These are phyloP conservation scores for Sequoia sempervirens DNA, from an alignment of 75 land plant genomes.

Conservation along the genomic window DNA sequence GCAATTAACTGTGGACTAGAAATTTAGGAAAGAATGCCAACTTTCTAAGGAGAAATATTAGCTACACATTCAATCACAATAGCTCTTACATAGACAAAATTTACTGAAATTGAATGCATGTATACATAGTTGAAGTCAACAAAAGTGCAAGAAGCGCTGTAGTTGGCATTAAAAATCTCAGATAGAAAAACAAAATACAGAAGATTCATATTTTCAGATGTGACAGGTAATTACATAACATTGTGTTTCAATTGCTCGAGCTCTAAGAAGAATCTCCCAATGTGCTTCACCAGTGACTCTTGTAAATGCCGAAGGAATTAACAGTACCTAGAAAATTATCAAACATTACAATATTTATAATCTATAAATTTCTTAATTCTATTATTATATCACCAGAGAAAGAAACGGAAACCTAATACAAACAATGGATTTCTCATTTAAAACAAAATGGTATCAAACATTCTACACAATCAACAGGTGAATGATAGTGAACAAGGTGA, in stretches of 20 bases:
- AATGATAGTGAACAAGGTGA: background rate
- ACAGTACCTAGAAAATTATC: constrained; percentile 53
- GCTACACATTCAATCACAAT: background rate
- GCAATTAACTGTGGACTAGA: background rate
- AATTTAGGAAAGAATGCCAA: background rate
- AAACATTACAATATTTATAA: background rate
- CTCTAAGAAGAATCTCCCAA: constrained; percentile 96
- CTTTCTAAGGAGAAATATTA: background rate
- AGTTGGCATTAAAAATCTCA: background rate
- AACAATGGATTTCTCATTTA: background rate
- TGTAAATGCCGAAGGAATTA: constrained; percentile 95
- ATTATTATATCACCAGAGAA: background rate
- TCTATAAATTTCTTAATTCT: background rate
- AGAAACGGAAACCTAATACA: background rate
- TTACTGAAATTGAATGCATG: background rate
- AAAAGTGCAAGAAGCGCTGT: background rate
- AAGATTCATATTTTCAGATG: constrained; percentile 6
- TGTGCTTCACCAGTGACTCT: constrained; percentile 90
- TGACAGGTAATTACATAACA: constrained; percentile 69
- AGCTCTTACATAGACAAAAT: background rate
- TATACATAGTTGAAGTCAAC: background rate
- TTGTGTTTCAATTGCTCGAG: constrained; percentile 97
- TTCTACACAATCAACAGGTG: background rate
- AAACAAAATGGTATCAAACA: background rate
- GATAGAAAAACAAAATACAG: background rate